Percentiles rank a stretch among this genome's conserved stretches.
phyloP scores from a whole-genome alignment of 176 grass and related monocot genomes.

The Dactylis glomerata region DNA sequence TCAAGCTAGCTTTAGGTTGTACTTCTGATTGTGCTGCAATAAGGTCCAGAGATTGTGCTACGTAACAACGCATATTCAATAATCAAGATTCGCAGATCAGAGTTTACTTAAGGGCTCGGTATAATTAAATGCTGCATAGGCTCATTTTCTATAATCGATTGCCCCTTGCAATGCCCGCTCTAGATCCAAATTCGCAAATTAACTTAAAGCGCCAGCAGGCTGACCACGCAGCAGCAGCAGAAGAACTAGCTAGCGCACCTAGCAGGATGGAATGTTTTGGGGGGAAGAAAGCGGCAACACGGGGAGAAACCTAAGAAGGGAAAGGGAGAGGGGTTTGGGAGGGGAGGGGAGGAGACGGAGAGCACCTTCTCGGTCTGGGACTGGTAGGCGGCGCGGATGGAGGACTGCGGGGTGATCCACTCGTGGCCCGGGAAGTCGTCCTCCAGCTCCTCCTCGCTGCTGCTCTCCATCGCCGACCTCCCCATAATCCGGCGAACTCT shows the following conservation, averaged over 20 bases:
- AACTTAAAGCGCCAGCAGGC: not conserved
- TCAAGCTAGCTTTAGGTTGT: not conserved
- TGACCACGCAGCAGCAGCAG: not conserved
- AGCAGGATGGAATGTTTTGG: not conserved
- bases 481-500: not conserved
- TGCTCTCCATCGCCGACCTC: constrained; percentile 77
- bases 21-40: not conserved
- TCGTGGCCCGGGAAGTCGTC: constrained; percentile 81
- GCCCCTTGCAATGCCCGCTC: not conserved
- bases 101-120: not conserved
- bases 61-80: not conserved
- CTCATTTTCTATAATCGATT: not conserved
- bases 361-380: constrained; percentile 85
- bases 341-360: too few relatives aligned
- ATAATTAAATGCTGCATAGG: not conserved
- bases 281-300: not conserved
- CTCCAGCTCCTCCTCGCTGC: constrained; percentile 86
- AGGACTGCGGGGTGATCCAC: constrained; percentile 98
- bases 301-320: not conserved
- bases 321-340: not conserved
- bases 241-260: not conserved
- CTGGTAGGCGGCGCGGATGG: constrained; percentile 85
- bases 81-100: constrained; percentile 13
- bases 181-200: constrained; percentile 23
- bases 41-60: not conserved